Evolutionary conservation across 2,329 filamentous ascomycete species (phyloP).

Genomic region (Colletotrichum navitas): DNA sequence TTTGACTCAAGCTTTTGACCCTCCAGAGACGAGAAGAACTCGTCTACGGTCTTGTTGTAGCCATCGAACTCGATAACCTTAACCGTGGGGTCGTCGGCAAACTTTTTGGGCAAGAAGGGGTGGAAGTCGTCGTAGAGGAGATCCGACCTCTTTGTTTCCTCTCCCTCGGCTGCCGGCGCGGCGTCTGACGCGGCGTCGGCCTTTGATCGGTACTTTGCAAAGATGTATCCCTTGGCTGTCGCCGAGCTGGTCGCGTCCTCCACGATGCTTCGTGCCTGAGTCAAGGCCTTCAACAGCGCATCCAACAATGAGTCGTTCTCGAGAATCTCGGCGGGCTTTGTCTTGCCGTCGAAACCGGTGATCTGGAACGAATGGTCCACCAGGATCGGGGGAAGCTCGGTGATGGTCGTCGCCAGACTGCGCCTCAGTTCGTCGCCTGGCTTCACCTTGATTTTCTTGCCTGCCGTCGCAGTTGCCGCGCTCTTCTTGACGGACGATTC

Average conservation of each 20-base stretch:
- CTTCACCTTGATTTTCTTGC: conserved; percentile 81
- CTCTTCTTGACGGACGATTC: conserved; percentile 73
- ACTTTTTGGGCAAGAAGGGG: conserved; percentile 87
- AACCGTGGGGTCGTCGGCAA: conserved; percentile 74
- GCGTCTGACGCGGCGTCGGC: conserved; percentile 42
- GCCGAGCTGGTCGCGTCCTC: conserved; percentile 75
- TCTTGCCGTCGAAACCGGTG: conserved; percentile 75
- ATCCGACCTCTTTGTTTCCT: conserved; percentile 56
- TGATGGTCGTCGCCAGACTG: conserved; percentile 85
- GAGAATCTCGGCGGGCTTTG: conserved; percentile 77
- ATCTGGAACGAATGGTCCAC: conserved; percentile 86
- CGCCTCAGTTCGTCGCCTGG: conserved; percentile 81
- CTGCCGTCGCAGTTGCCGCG: conserved; percentile 60
- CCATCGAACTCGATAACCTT: conserved; percentile 82
- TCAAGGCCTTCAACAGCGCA: conserved; percentile 75
- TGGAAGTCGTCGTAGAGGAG: conserved; percentile 95
- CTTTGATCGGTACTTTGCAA: conserved; percentile 73
- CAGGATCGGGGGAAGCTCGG: conserved; percentile 88
- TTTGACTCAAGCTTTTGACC: conserved; percentile 90
- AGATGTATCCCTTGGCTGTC: conserved; percentile 84
- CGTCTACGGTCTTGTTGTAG: conserved; percentile 94
- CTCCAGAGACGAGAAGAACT: conserved; percentile 97
- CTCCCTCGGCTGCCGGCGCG: conserved; percentile 49
- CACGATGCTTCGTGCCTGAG: conserved; percentile 77
- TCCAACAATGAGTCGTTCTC: conserved; percentile 74